Conservation (phyloP, 129 eudicot genomes). For the Tanacetum coccineum region DNA sequence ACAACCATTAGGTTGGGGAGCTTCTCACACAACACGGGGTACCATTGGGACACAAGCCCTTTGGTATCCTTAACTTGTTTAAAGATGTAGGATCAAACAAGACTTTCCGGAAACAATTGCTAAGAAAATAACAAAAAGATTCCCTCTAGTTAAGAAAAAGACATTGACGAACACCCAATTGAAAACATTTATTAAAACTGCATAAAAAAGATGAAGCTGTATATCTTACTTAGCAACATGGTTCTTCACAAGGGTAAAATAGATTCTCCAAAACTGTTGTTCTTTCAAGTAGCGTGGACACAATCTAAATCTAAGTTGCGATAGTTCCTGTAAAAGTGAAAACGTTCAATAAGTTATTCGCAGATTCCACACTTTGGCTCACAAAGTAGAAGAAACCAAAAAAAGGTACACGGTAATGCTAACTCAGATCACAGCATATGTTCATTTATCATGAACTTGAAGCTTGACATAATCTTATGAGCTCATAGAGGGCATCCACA, state of each 20-base stretch:
- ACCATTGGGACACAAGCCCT: too few species aligned
- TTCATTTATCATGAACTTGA: constrained; percentile 5
- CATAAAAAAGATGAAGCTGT: constrained; percentile 3
- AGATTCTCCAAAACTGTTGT: constrained; percentile 85
- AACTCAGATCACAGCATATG: too few species aligned
- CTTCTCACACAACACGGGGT: too few species aligned
- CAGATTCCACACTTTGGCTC: background rate
- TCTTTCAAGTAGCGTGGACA: constrained; percentile 91
- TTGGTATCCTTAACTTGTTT: background rate
- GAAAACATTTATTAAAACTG: background rate
- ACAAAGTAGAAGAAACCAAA: background rate
- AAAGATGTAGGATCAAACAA: background rate
- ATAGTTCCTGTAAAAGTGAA: constrained; percentile 58
- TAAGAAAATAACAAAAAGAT: background rate
- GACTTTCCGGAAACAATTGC: background rate
- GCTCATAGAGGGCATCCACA: constrained; percentile 12
- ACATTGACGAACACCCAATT: background rate
- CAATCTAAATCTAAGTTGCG: constrained; percentile 78
- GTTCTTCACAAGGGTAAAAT: constrained; percentile 72
- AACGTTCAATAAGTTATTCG: background rate
- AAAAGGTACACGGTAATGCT: background rate
- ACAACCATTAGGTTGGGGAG: too few species aligned
- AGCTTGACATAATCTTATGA: background rate
- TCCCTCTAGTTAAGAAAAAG: background rate
- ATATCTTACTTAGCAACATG: constrained; percentile 64